A percentile compares a stretch with the other conserved stretches of the same genome.
Conservation (phyloP, 805 yeast species). For the Diddensiella transvaalensis region DNA sequence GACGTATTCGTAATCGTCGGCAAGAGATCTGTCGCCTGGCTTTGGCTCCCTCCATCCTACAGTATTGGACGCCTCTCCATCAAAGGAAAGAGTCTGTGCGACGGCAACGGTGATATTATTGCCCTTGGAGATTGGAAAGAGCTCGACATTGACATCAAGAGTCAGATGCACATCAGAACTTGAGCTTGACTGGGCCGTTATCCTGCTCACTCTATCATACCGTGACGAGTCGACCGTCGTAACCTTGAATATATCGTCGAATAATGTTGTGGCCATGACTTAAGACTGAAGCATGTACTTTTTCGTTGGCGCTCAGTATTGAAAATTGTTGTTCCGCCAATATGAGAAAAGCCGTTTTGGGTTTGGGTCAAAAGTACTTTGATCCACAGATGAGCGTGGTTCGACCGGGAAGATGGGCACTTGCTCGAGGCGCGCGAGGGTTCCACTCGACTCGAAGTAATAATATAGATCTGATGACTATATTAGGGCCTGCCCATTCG, state of each 20-base stretch:
- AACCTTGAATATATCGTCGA: conserved; percentile 89
- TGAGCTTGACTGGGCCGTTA: conserved; percentile 83
- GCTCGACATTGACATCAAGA: conserved; percentile 84
- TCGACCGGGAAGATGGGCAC: not conserved
- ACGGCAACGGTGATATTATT: conserved; percentile 83
- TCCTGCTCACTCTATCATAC: conserved; percentile 87
- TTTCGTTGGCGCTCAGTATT: too few relatives aligned
- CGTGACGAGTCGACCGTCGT: conserved; percentile 82
- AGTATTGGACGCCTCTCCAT: conserved; percentile 43
- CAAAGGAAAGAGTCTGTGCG: conserved; percentile 66
- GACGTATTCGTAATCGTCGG: conserved; percentile 96
- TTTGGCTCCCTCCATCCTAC: conserved; percentile 77
- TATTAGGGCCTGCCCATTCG: conserved; percentile 21
- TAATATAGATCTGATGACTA: conserved; percentile 13
- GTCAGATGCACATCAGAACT: conserved; percentile 76
- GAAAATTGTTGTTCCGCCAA: too few relatives aligned
- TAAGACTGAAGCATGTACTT: too few relatives aligned
- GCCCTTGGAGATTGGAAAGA: conserved; percentile 75
- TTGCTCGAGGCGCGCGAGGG: not conserved
- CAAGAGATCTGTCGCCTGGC: conserved; percentile 77
- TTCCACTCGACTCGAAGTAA: conserved; percentile 9
- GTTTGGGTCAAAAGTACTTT: too few relatives aligned
- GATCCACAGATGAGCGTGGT: too few relatives aligned
- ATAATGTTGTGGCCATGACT: conserved; percentile 71
- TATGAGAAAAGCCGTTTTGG: too few relatives aligned